phyloP scores from a whole-genome alignment of 2,329 filamentous ascomycete genomes.

The Periconia digitata region DNA sequence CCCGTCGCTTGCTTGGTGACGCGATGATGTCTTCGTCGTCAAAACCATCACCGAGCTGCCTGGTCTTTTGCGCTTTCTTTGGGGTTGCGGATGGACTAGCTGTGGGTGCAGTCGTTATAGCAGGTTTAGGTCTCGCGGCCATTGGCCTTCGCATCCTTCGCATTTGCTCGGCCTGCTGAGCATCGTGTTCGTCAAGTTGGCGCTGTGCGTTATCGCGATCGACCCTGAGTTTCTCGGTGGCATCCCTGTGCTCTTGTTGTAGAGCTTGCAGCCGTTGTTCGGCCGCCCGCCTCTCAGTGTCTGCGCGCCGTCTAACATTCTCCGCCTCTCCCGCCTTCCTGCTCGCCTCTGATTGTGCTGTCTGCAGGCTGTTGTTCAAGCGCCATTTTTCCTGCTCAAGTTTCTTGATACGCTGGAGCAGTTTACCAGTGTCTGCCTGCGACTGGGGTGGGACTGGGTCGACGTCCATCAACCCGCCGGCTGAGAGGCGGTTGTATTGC shows the following conservation, averaged over 20 bases:
- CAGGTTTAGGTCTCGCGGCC: conserved; percentile 26
- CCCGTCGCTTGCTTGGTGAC: conserved; percentile 56
- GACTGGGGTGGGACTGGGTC: conserved; percentile 26
- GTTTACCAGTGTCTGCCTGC: conserved; percentile 29
- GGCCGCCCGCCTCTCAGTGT: conserved; percentile 63
- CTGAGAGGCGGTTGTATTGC: conserved; percentile 1
- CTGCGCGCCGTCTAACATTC: conserved; percentile 72
- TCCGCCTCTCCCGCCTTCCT: conserved; percentile 71
- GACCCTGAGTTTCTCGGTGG: conserved; percentile 63
- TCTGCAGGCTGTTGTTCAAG: conserved; percentile 43
- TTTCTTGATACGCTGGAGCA: conserved; percentile 48
- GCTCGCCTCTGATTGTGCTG: conserved; percentile 54
- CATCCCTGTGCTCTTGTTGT: conserved; percentile 65
- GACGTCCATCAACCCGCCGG: conserved; percentile 18
- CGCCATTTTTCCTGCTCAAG: conserved; percentile 45
- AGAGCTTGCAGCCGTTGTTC: conserved; percentile 64
- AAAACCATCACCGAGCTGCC: conserved; percentile 72
- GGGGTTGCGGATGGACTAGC: conserved; percentile 56
- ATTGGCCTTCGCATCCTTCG: conserved; percentile 43
- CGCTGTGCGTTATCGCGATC: conserved; percentile 66
- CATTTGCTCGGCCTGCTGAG: conserved; percentile 57
- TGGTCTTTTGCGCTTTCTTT: conserved; percentile 59
- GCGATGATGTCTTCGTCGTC: conserved; percentile 65
- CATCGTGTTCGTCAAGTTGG: conserved; percentile 69
- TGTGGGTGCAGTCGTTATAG: conserved; percentile 2